A percentile compares a stretch with the other conserved stretches of the same genome.
phyloP scores from a whole-genome alignment of 352 stramenopile species.

The Hyaloperonospora arabidopsidis region DNA sequence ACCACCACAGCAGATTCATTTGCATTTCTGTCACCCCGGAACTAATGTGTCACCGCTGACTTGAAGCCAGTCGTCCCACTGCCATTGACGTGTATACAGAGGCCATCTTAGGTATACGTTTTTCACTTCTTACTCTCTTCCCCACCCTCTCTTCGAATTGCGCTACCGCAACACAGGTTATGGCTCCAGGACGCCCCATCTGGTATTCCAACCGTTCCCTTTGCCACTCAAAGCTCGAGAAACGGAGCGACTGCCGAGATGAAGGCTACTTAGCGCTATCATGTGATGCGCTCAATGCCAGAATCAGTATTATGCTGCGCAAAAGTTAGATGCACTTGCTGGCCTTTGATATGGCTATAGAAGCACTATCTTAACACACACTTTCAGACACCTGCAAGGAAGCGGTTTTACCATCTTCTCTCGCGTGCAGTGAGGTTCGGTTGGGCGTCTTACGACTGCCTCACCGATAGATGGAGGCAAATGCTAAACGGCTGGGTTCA shows the following conservation, averaged over 20 bases:
- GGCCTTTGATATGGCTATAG: slow-evolving; percentile 43
- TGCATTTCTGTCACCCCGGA: no score
- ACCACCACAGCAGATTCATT: no score
- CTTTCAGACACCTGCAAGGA: no score
- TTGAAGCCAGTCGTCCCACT: slow-evolving; percentile 58
- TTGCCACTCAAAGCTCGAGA: slow-evolving; percentile 59
- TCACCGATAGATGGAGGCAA: no score
- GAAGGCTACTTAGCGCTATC: slow-evolving; percentile 53
- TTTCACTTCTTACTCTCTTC: neutral
- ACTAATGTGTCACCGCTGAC: no score
- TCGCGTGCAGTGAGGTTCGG: no score
- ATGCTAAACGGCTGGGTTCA: no score
- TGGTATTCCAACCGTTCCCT: slow-evolving; percentile 80
- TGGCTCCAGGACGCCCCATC: slow-evolving; percentile 47
- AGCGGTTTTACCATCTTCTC: no score
- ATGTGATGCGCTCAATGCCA: slow-evolving; percentile 60
- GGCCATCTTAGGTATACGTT: slow-evolving; percentile 47
- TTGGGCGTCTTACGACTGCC: no score
- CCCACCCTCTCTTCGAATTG: neutral
- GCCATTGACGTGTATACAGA: slow-evolving; percentile 85
- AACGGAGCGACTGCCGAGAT: slow-evolving; percentile 52
- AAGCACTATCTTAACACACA: no score
- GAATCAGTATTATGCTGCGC: slow-evolving; percentile 65
- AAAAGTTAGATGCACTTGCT: slow-evolving; percentile 49
- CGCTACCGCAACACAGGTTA: slow-evolving; percentile 26